These are phyloP conservation scores for Grammothele lineata DNA, from an alignment of 768 basidiomycete genomes.

Conservation along the genomic window DNA sequence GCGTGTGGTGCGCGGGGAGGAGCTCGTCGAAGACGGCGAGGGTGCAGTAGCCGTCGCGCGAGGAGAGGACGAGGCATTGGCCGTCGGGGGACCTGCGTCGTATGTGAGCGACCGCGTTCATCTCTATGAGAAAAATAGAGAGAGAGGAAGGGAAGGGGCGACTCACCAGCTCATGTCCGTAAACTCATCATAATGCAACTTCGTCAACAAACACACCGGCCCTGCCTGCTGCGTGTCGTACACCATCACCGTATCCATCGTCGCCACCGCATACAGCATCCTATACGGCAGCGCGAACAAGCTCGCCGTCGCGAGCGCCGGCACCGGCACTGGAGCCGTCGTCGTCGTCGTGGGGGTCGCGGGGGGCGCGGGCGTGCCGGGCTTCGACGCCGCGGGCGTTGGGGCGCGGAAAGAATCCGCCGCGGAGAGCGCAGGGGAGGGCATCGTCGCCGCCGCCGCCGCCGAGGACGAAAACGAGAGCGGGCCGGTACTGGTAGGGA, in stretches of 20 bases:
- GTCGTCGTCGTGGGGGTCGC: conserved; percentile 22
- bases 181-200: conserved; percentile 96
- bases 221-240: conserved; percentile 97
- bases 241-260: conserved; percentile 91
- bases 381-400: conserved; percentile 59
- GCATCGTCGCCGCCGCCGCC: conserved; percentile 25
- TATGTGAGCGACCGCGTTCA: too few relatives aligned
- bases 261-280: conserved; percentile 92
- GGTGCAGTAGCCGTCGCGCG: conserved; percentile 96
- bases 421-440: conserved; percentile 58
- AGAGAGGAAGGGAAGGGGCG: neutral
- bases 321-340: too few relatives aligned
- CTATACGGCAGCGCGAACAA: conserved; percentile 90
- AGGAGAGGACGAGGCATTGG: conserved; percentile 85
- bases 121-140: neutral
- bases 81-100: conserved; percentile 98
- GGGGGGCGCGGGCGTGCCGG: conserved; percentile 42
- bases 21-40: conserved; percentile 94
- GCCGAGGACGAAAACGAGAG: too few relatives aligned
- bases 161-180: conserved; percentile 94
- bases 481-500: conserved; percentile 12
- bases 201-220: conserved; percentile 87
- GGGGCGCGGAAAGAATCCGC: conserved; percentile 42
- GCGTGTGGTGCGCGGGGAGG: conserved; percentile 80
- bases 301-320: conserved; percentile 54